Evolutionary conservation across 2,329 filamentous ascomycete genomes (phyloP).

Genomic region (Phyllosticta paracitricarpa): DNA sequence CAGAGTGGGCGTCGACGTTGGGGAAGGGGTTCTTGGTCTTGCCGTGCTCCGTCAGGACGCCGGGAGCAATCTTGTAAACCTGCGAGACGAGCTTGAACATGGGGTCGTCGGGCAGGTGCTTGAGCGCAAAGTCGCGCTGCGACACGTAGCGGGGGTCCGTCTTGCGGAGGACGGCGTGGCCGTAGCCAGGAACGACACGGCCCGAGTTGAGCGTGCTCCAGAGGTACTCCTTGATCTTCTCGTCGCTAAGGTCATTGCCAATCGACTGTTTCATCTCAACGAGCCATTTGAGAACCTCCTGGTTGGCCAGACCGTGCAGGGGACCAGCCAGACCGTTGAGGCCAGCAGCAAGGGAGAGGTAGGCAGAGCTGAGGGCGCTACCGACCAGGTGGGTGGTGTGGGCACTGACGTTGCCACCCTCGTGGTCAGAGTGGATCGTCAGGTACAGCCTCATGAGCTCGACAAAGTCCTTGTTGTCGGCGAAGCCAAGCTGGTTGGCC

Average conservation of each 20-base stretch:
- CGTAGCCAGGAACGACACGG: constrained; percentile 95
- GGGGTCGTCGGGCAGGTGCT: constrained; percentile 90
- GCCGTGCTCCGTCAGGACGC: constrained; percentile 96
- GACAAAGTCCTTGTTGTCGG: constrained; percentile 89
- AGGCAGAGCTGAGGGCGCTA: constrained; percentile 90
- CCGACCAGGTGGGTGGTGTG: constrained; percentile 98
- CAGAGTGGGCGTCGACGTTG: constrained; percentile 97
- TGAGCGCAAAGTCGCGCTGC: constrained; percentile 91
- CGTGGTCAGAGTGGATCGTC: constrained; percentile 99
- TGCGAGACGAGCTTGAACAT: constrained; percentile 99
- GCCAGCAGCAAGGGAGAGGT: constrained; percentile 91
- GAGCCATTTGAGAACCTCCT: constrained; percentile 99
- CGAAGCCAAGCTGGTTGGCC: constrained; percentile 97
- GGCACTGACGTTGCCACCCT: constrained; percentile 96
- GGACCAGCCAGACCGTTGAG: constrained; percentile 97
- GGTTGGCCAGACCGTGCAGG: constrained; percentile 98
- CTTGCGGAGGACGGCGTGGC: constrained; percentile 98
- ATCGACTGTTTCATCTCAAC: constrained; percentile 95
- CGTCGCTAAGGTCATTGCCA: constrained; percentile 89
- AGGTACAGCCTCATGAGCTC: constrained; percentile 98
- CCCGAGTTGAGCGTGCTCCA: constrained; percentile 94
- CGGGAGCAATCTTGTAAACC: constrained; percentile 99
- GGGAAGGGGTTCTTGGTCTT: constrained; percentile 99
- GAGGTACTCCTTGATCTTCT: constrained; percentile 96
- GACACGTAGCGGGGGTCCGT: constrained; percentile 98